Evolutionary conservation across 1,284 basidiomycete species (phyloP).

Genomic region (Trichosporon faecale): DNA sequence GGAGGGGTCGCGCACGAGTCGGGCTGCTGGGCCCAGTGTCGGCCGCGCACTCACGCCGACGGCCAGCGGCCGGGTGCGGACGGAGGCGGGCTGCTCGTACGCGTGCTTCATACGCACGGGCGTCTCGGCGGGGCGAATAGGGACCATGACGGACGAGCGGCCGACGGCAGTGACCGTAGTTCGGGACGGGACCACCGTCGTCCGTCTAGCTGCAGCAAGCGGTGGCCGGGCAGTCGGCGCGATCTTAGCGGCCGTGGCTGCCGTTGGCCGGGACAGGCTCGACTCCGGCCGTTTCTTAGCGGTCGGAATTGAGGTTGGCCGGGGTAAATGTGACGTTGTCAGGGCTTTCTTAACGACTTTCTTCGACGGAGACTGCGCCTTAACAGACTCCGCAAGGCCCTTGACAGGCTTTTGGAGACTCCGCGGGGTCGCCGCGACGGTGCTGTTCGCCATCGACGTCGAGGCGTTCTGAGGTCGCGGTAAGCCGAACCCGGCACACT

Average conservation of each 20-base stretch:
- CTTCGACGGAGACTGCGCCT: not conserved
- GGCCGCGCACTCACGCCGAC: not conserved
- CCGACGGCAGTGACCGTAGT: not conserved
- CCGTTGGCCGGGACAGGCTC: not conserved
- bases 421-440: not conserved
- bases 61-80: not conserved
- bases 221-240: not conserved
- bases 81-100: not conserved
- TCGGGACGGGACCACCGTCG: not conserved
- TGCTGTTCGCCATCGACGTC: not conserved
- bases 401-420: not conserved
- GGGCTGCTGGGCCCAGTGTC: slow-evolving; percentile 9
- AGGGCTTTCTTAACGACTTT: not conserved
- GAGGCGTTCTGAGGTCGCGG: not conserved
- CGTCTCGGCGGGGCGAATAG: not conserved
- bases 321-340: not conserved
- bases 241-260: not conserved
- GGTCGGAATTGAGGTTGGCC: not conserved
- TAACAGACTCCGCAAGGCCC: not conserved
- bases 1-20: slow-evolving; percentile 5
- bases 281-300: slow-evolving; percentile 1
- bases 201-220: not conserved
- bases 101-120: not conserved
- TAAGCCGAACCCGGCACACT: slow-evolving; percentile 1
- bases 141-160: not conserved